Evolutionary conservation across 495 filamentous ascomycete genomes (phyloP), one percentile per base, ranked within the genome.

Genomic region (Cladorrhinum samala): DNA sequence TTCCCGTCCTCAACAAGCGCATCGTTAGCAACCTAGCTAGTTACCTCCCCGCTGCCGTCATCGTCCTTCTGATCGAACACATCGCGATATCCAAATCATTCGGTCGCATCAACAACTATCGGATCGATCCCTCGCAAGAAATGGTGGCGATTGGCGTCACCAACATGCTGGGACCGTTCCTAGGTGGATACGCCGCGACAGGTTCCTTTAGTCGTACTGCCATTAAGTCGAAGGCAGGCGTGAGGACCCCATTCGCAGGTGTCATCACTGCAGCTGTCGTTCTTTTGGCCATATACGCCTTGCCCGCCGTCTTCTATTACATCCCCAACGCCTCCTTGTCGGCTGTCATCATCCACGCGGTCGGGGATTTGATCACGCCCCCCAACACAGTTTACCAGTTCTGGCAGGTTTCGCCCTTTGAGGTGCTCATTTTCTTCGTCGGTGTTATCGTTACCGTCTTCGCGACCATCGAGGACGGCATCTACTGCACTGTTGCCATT

Each of bases 31-130:
- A 60, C 11, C 65, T 70, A 3, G 50, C 51, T 2, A 20, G 61
- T 25, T 64, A 75, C 37, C 68, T 77, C 8, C 67, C 67, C 11
- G 59, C 65, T 8, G 73, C 70, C 0, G 87, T 96, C 41, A 96
- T 98, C 58, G 94, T 98, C 7, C 75, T 97, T 40, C 74, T 98
- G 42, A 96, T 98, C 59, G 93, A 98, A 68, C 89, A 94, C 65
- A 91, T 93, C 58, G 87, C 94, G n/a, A 98, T 98, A 55, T 89
- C 91, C 30, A 98, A 98, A 70, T 97, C 93, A 0, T 98, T 98
- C 54, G 93, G 93, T 4, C 81, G 93, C 40, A 79, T 98, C 58
- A 96, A 96, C 74, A 96, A 96, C 72, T 98, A 98, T 70, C 88
- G 83, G n/a, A 96, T 98, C 68, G 83, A 97, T 56, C 94, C 93